Evolutionary conservation across 2,329 filamentous ascomycete species (phyloP).

Genomic region (Claviceps lovelessii): DNA sequence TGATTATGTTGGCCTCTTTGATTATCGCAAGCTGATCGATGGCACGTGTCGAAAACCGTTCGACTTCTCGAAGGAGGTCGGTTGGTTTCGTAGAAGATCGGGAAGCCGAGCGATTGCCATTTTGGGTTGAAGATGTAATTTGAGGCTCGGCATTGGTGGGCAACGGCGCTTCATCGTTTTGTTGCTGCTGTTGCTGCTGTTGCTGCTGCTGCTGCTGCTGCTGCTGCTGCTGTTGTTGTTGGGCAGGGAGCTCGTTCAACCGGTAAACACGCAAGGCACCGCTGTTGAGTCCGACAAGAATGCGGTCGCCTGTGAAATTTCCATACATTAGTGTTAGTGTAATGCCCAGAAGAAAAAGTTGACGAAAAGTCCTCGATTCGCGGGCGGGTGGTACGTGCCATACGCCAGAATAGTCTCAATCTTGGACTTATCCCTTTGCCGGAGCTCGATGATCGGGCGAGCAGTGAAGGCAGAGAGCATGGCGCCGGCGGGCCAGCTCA

Average conservation of each 20-base stretch:
- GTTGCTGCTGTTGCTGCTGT: background rate
- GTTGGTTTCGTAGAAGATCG: conserved; percentile 40
- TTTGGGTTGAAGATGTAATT: conserved; percentile 14
- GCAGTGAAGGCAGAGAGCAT: conserved; percentile 98
- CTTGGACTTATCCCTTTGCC: conserved; percentile 85
- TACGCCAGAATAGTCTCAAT: conserved; percentile 93
- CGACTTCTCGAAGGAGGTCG: conserved; percentile 78
- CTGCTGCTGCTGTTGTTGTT: conserved; percentile 5
- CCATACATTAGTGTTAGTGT: background rate
- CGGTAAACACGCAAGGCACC: conserved; percentile 83
- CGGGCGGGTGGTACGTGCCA: conserved; percentile 34
- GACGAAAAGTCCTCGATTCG: background rate
- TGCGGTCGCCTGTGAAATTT: conserved; percentile 53
- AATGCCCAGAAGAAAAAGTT: background rate
- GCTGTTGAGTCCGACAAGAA: conserved; percentile 83
- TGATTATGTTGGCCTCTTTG: conserved; percentile 82
- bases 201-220: conserved; percentile 7
- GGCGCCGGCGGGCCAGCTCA: conserved; percentile 31
- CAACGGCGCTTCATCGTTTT: conserved; percentile 18
- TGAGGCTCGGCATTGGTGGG: conserved; percentile 14
- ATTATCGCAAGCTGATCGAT: conserved; percentile 91
- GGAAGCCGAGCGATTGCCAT: conserved; percentile 16
- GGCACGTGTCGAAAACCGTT: conserved; percentile 81
- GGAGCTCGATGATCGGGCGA: conserved; percentile 92
- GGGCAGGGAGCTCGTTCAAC: conserved; percentile 51